Conservation (phyloP, 1,284 basidiomycete genomes). For the Ustilago nuda region DNA sequence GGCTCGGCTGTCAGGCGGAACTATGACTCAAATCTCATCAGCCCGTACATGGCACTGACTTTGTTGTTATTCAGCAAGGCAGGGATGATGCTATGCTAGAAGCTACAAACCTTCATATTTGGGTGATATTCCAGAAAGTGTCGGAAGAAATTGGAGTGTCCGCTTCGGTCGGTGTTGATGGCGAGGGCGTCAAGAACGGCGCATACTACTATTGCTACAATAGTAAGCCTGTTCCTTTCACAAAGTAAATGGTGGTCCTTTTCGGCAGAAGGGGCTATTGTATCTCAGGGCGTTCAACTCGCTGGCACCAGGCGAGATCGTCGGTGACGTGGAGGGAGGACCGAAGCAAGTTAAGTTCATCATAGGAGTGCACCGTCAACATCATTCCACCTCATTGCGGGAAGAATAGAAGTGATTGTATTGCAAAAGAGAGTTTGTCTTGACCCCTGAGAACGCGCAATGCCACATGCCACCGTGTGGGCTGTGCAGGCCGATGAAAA, state of each 20-base stretch:
- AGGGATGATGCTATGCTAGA: not conserved
- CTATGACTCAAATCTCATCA: no score
- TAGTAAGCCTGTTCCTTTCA: slow-evolving; percentile 2
- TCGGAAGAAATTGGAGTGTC: not conserved
- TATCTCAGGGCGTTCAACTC: no score
- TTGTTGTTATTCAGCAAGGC: not conserved
- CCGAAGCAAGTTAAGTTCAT: no score
- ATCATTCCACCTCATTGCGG: no score
- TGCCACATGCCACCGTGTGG: not conserved
- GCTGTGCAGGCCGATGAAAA: no score
- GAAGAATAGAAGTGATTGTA: no score
- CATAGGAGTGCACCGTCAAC: no score
- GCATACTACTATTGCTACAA: not conserved
- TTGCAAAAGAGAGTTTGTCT: not conserved
- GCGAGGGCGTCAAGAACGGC: not conserved
- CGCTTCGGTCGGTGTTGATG: not conserved
- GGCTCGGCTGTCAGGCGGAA: not conserved
- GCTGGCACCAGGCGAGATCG: no score
- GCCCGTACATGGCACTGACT: not conserved
- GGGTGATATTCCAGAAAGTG: not conserved
- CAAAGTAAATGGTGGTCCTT: not conserved
- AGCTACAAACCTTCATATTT: not conserved
- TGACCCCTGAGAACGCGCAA: not conserved
- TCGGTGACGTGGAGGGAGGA: no score
- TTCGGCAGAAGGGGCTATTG: not conserved